Evolutionary conservation across 2,329 filamentous ascomycete species (phyloP).

Genomic region (Leptodontidium sp.): DNA sequence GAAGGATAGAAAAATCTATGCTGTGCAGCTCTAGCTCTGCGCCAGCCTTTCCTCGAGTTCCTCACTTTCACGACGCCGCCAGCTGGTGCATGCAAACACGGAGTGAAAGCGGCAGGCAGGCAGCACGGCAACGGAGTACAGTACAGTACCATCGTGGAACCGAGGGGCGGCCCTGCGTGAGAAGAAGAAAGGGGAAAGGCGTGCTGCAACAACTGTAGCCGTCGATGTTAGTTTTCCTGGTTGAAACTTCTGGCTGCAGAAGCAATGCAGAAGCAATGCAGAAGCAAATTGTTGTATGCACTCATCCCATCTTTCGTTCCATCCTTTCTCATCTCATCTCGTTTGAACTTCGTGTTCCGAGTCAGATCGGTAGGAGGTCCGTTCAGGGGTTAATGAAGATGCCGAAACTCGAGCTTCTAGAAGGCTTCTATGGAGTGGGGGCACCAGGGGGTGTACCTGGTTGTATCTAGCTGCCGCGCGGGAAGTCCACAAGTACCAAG

Average conservation of each 20-base stretch:
- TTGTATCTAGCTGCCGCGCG: slow-evolving; percentile 11
- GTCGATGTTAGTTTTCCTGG: neutral
- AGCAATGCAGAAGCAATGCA: neutral
- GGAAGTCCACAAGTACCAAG: too few relatives aligned
- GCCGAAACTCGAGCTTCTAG: slow-evolving; percentile 3
- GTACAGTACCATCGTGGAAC: neutral
- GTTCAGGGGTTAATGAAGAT: slow-evolving; percentile 1
- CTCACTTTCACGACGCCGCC: neutral
- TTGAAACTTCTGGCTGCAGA: neutral
- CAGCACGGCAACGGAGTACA: too few relatives aligned
- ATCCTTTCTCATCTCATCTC: neutral
- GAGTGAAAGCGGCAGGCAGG: neutral
- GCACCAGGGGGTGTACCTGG: too few relatives aligned
- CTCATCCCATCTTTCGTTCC: neutral
- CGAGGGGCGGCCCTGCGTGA: neutral
- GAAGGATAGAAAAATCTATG: neutral
- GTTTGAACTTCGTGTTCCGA: neutral
- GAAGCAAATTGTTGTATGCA: neutral
- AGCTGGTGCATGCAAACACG: neutral
- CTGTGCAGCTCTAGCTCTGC: neutral
- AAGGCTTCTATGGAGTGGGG: slow-evolving; percentile 1
- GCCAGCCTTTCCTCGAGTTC: neutral
- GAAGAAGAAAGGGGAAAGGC: slow-evolving; percentile 1
- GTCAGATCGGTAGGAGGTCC: neutral
- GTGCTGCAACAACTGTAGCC: neutral